phyloP scores from a whole-genome alignment of 179 eudicot genomes.

The Gypsophila paniculata region DNA sequence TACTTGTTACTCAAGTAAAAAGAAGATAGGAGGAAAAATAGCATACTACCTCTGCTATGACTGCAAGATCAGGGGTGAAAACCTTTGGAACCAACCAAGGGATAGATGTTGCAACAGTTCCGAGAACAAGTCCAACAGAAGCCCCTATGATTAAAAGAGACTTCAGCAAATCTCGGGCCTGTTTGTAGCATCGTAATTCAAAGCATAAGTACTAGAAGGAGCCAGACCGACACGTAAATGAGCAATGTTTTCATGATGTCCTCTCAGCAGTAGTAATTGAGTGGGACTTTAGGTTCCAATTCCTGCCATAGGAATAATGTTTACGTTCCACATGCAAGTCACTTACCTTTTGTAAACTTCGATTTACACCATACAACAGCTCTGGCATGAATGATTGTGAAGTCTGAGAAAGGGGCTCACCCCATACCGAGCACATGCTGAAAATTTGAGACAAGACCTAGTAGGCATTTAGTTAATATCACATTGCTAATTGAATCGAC shows the following conservation, averaged over 20 bases:
- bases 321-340: neutral
- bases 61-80: conserved; percentile 69
- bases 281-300: neutral
- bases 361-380: conserved; percentile 71
- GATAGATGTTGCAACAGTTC: conserved; percentile 57
- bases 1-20: neutral
- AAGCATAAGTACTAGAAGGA: conserved; percentile 5
- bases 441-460: conserved; percentile 79
- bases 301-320: neutral
- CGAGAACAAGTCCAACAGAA: conserved; percentile 56
- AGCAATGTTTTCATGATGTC: neutral
- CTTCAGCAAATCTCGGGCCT: conserved; percentile 73
- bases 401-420: conserved; percentile 96
- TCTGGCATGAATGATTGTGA: conserved; percentile 99
- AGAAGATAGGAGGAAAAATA: neutral
- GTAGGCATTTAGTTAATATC: conserved; percentile 11
- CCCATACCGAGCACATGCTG: conserved; percentile 76
- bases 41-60: conserved; percentile 58
- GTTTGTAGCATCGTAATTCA: conserved; percentile 23
- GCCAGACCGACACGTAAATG: neutral
- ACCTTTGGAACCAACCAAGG: conserved; percentile 72
- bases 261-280: neutral
- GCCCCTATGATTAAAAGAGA: conserved; percentile 74
- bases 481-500: neutral
- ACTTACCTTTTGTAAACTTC: conserved; percentile 65